Conservation (phyloP, 257 asterid genomes). For the Haberlea rhodopensis region DNA sequence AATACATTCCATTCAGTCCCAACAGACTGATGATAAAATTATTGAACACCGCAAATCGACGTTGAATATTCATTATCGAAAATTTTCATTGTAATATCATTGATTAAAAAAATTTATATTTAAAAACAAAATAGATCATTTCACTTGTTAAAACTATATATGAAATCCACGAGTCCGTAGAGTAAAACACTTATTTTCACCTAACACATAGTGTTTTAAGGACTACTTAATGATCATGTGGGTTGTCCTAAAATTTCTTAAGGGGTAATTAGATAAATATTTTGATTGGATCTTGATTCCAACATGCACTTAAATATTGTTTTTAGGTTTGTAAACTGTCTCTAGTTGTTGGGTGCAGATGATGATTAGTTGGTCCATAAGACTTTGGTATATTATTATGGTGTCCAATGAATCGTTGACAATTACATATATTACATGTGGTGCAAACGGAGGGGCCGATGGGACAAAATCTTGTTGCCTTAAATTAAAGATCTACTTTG, state of each 20-base stretch:
- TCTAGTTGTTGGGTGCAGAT: constrained; percentile 24
- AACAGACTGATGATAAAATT: too few relatives aligned
- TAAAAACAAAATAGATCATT: too few relatives aligned
- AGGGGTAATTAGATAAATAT: neutral
- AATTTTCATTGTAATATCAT: too few relatives aligned
- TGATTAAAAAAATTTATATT: too few relatives aligned
- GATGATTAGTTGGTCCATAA: constrained; percentile 35
- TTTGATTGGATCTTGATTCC: neutral
- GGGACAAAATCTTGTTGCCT: neutral
- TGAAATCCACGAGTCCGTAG: too few relatives aligned
- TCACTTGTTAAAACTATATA: too few relatives aligned
- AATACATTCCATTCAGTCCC: too few relatives aligned
- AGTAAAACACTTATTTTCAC: too few relatives aligned
- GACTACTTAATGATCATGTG: neutral
- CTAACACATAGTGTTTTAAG: too few relatives aligned
- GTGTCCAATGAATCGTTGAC: constrained; percentile 11
- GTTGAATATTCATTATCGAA: too few relatives aligned
- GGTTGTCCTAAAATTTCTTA: neutral
- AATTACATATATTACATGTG: constrained; percentile 8
- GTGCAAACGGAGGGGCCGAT: neutral
- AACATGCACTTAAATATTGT: neutral
- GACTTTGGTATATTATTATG: neutral
- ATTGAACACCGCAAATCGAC: too few relatives aligned
- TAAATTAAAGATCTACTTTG: neutral
- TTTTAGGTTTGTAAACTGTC: too few relatives aligned